Percentiles rank a stretch among this genome's conserved stretches.
These are phyloP conservation scores for Pluteus cervinus DNA, from an alignment of 768 basidiomycete species.

Conservation along the genomic window DNA sequence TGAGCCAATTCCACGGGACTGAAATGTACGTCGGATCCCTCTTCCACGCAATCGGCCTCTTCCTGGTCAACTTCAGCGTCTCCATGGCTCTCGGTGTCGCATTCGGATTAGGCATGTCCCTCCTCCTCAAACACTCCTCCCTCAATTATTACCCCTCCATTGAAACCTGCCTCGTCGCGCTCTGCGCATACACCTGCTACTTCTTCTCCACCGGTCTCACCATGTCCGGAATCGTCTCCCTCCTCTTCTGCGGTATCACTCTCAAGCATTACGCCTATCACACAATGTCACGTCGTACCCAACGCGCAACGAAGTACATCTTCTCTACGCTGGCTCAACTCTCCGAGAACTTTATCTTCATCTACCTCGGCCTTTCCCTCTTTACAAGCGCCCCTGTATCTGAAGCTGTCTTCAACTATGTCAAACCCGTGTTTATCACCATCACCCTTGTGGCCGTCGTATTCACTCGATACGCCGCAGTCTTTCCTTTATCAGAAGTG, in stretches of 20 bases:
- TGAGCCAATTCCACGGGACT: conserved; percentile 85
- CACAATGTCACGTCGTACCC: conserved; percentile 95
- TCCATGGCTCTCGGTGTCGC: conserved; percentile 92
- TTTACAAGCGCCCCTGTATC: conserved; percentile 84
- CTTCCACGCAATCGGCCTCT: conserved; percentile 96
- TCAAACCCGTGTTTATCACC: conserved; percentile 92
- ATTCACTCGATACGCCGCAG: conserved; percentile 92
- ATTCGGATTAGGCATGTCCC: conserved; percentile 87
- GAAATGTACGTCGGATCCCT: conserved; percentile 84
- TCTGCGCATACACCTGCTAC: conserved; percentile 95
- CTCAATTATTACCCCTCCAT: conserved; percentile 85
- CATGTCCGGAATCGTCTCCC: conserved; percentile 95
- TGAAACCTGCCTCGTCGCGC: conserved; percentile 92
- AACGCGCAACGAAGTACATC: conserved; percentile 91
- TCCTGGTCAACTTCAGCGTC: conserved; percentile 90
- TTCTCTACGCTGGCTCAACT: conserved; percentile 92
- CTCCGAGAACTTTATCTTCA: conserved; percentile 98
- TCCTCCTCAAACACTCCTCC: conserved; percentile 92
- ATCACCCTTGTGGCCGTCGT: conserved; percentile 89
- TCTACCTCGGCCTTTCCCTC: conserved; percentile 95
- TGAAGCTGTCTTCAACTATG: conserved; percentile 73
- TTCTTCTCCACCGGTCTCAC: conserved; percentile 96
- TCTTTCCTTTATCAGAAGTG: conserved; percentile 89
- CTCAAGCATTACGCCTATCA: conserved; percentile 99
- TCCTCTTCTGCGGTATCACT: conserved; percentile 98